phyloP scores from a whole-genome alignment of 1,284 basidiomycete genomes.

The Inonotus obliquus region DNA sequence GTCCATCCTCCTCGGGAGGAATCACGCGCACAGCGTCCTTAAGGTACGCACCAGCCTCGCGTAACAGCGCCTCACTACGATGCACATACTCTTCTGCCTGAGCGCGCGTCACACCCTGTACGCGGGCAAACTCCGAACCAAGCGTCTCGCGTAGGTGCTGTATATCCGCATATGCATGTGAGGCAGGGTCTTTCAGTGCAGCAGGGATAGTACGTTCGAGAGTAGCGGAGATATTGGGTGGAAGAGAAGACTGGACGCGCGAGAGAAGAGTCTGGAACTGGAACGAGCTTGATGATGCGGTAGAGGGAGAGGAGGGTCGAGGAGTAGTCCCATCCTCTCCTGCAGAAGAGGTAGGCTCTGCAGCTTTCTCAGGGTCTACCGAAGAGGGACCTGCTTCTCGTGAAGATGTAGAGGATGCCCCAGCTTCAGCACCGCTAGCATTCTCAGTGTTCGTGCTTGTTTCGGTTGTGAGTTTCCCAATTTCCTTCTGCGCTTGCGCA shows the following conservation, averaged over 20 bases:
- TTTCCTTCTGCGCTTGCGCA: conserved; percentile 76
- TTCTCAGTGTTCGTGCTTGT: conserved; percentile 27
- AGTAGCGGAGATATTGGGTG: conserved; percentile 64
- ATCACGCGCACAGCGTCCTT: conserved; percentile 86
- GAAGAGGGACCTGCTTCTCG: conserved; percentile 17
- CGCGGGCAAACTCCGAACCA: conserved; percentile 64
- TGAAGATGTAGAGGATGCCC: conserved; percentile 14
- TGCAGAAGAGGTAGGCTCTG: conserved; percentile 22
- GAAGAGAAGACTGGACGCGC: conserved; percentile 67
- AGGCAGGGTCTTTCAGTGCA: conserved; percentile 52
- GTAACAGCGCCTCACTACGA: conserved; percentile 71
- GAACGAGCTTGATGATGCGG: conserved; percentile 28
- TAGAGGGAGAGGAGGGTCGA: conserved; percentile 6
- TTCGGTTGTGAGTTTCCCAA: conserved; percentile 56
- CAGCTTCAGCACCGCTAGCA: not conserved
- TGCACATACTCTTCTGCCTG: conserved; percentile 84
- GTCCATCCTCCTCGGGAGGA: conserved; percentile 58
- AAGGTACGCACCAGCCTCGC: conserved; percentile 70
- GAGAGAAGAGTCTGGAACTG: conserved; percentile 51
- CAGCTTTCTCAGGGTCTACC: conserved; percentile 17
- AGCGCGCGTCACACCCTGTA: conserved; percentile 65
- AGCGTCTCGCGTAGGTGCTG: conserved; percentile 61
- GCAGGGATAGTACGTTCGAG: conserved; percentile 67
- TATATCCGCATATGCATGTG: conserved; percentile 55
- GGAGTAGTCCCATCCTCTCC: conserved; percentile 9